Evolutionary conservation across 83 land plant genomes (phyloP).

Genomic region (Larix sibirica): DNA sequence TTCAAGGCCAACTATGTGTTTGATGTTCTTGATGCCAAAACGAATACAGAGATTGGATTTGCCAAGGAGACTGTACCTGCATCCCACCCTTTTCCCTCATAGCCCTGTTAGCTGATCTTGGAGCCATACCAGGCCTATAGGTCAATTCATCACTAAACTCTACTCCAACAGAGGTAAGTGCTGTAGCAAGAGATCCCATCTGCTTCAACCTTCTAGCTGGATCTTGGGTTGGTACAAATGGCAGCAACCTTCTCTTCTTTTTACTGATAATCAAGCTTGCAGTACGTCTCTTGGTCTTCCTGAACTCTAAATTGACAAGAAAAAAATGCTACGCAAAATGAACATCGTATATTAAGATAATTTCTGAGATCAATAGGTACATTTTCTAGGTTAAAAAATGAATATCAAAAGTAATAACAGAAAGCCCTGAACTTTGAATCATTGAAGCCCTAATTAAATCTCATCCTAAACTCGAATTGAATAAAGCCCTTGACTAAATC

Average conservation of each 20-base stretch:
- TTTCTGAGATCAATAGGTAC: too few relatives aligned
- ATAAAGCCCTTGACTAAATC: too few relatives aligned
- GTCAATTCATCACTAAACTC: constrained; percentile 78
- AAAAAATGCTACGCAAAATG: too few relatives aligned
- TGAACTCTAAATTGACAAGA: too few relatives aligned
- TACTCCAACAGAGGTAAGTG: constrained; percentile 65
- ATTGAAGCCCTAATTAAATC: too few relatives aligned
- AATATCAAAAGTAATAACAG: not conserved
- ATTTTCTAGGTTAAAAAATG: too few relatives aligned
- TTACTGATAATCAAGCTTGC: constrained; percentile 32
- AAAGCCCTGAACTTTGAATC: not conserved
- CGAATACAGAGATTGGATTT: not conserved
- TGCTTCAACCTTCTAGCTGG: constrained; percentile 65
- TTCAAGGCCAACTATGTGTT: not conserved
- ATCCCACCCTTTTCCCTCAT: constrained; percentile 73
- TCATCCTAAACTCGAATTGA: too few relatives aligned
- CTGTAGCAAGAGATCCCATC: constrained; percentile 93
- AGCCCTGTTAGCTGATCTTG: constrained; percentile 71
- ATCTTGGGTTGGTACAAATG: constrained; percentile 77
- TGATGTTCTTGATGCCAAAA: not conserved
- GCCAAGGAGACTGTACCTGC: constrained; percentile 53
- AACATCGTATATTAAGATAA: too few relatives aligned
- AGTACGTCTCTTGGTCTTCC: not conserved
- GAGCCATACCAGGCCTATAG: constrained; percentile 77
- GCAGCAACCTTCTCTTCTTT: constrained; percentile 77